Conservation (phyloP, 2,329 filamentous ascomycete species). For the Tolypocladium paradoxum region DNA sequence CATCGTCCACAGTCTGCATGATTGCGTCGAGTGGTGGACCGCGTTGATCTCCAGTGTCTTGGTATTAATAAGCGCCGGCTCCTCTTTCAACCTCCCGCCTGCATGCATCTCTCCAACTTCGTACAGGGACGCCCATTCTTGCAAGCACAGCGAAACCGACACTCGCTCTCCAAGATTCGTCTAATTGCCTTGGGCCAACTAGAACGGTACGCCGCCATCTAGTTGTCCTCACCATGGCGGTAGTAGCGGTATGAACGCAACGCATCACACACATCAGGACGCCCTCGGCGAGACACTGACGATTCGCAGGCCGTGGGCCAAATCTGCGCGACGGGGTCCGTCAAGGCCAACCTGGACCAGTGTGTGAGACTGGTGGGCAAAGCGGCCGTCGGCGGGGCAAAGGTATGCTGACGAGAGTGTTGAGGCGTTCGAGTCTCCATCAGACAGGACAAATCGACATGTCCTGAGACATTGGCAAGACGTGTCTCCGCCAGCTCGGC, state of each 20-base stretch:
- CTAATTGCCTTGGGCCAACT: not conserved
- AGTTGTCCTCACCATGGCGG: conserved; percentile 3
- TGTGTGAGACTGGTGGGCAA: conserved; percentile 62
- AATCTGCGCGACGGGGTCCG: conserved; percentile 72
- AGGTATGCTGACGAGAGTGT: conserved; percentile 37
- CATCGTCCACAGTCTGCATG: too few species aligned
- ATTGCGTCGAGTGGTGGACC: too few species aligned
- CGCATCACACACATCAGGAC: not conserved
- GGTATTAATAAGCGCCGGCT: not conserved
- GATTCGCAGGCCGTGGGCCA: conserved; percentile 62
- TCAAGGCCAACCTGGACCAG: conserved; percentile 69
- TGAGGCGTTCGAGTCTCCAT: too few species aligned
- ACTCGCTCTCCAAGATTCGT: not conserved
- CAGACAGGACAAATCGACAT: not conserved
- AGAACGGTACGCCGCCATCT: not conserved
- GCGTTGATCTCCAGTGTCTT: too few species aligned
- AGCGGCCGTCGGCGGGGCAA: conserved; percentile 66
- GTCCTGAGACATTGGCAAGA: conserved; percentile 10
- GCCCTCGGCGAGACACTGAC: not conserved
- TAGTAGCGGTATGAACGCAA: not conserved
- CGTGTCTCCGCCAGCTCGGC: not conserved
- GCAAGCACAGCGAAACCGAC: not conserved
- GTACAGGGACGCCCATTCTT: not conserved
- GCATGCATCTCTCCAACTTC: not conserved
- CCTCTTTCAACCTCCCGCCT: not conserved